phyloP scores from a whole-genome alignment of 2,329 filamentous ascomycete genomes.

The Rutstroemia sp. region DNA sequence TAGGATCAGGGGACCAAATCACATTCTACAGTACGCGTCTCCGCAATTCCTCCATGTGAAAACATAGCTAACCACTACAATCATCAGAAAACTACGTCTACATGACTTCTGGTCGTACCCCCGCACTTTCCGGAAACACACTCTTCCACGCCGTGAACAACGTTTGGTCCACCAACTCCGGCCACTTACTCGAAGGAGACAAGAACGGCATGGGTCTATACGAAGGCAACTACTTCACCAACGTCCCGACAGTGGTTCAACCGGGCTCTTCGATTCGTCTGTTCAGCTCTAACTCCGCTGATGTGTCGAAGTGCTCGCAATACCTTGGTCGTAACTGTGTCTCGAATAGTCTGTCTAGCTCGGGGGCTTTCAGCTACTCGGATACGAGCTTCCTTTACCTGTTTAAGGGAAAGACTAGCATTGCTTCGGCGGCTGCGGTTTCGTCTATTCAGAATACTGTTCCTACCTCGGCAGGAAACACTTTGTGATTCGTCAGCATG shows the following conservation, averaged over 20 bases:
- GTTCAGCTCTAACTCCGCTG: not conserved
- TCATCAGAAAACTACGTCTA: conserved; percentile 35
- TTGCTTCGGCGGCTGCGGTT: too few relatives aligned
- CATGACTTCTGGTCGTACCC: conserved; percentile 36
- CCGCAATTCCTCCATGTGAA: too few relatives aligned
- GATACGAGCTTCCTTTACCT: too few relatives aligned
- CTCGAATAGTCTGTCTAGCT: not conserved
- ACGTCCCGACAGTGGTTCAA: not conserved
- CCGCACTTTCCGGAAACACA: conserved; percentile 32
- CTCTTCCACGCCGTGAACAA: conserved; percentile 1
- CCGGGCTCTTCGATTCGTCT: not conserved
- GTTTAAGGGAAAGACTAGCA: too few relatives aligned
- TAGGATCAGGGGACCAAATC: conserved; percentile 33
- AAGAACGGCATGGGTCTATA: not conserved
- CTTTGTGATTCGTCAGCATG: too few relatives aligned
- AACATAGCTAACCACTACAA: too few relatives aligned
- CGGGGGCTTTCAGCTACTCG: not conserved
- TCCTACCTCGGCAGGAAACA: too few relatives aligned
- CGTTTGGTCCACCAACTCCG: not conserved
- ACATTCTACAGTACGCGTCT: conserved; percentile 29
- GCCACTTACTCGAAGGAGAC: not conserved
- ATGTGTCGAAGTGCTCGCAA: not conserved
- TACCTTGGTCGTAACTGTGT: not conserved
- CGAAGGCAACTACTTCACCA: not conserved
- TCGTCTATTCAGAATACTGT: too few relatives aligned